A percentile compares a stretch with the other conserved stretches of the same genome.
These are phyloP conservation scores for Penicillium atrosanguineum DNA, from an alignment of 495 filamentous ascomycete species.

Conservation along the genomic window DNA sequence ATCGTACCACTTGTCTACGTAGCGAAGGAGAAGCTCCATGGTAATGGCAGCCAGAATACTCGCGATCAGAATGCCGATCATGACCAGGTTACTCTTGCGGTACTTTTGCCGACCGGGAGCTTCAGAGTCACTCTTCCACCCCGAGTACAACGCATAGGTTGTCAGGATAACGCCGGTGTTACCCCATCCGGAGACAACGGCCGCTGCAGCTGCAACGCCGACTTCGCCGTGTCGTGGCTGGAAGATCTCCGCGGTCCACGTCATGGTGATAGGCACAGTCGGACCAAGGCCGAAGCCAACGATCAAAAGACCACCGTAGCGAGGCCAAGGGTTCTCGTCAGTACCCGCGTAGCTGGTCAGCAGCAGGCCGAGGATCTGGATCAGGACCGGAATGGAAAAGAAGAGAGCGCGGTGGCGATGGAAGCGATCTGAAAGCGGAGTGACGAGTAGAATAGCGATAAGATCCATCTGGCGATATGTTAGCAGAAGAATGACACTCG, in stretches of 20 bases:
- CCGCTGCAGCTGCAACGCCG: slow-evolving; percentile 84
- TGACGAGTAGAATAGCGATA: slow-evolving; percentile 81
- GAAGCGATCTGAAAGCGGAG: slow-evolving; percentile 83
- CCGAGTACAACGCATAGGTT: slow-evolving; percentile 84
- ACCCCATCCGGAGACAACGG: slow-evolving; percentile 79
- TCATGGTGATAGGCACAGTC: slow-evolving; percentile 89
- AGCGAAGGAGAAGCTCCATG: slow-evolving; percentile 64
- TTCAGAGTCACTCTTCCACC: slow-evolving; percentile 72
- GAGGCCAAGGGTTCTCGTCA: slow-evolving; percentile 68
- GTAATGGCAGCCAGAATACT: slow-evolving; percentile 69
- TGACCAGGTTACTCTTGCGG: slow-evolving; percentile 78
- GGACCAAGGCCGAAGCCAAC: slow-evolving; percentile 90
- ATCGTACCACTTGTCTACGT: slow-evolving; percentile 57
- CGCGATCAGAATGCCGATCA: slow-evolving; percentile 79
- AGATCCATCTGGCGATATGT: slow-evolving; percentile 65
- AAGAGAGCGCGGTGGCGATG: slow-evolving; percentile 80
- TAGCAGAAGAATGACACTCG: background rate
- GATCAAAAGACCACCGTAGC: slow-evolving; percentile 85
- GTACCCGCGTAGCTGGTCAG: slow-evolving; percentile 72
- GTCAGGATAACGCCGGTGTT: slow-evolving; percentile 83
- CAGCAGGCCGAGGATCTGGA: slow-evolving; percentile 82
- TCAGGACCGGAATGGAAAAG: slow-evolving; percentile 67
- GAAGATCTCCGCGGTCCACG: slow-evolving; percentile 90
- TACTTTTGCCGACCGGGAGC: slow-evolving; percentile 66
- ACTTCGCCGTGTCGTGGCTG: slow-evolving; percentile 87